A percentile compares a stretch with the other conserved stretches of the same genome.
phyloP scores from a whole-genome alignment of 306 rosid species.

The Sechiopsis laciniata region DNA sequence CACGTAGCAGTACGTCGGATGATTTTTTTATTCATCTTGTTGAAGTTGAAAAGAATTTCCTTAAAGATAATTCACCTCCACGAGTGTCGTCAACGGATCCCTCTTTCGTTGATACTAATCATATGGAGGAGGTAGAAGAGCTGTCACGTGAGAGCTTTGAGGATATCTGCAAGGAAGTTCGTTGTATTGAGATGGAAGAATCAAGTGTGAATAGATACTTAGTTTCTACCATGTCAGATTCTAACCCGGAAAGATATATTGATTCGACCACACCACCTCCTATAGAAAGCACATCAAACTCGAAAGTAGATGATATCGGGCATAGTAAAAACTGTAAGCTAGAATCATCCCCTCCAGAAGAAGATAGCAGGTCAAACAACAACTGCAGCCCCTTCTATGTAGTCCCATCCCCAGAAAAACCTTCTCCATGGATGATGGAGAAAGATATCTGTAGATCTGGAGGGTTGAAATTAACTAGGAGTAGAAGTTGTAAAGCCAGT shows the following conservation, averaged over 20 bases:
- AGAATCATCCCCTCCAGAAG: conserved; percentile 36
- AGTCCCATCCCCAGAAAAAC: conserved; percentile 42
- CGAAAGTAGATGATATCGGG: conserved; percentile 35
- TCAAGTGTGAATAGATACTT: conserved; percentile 28
- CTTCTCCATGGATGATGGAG: conserved; percentile 38
- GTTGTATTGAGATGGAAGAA: conserved; percentile 68
- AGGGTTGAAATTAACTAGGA: conserved; percentile 41
- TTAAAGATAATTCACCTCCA: conserved; percentile 38
- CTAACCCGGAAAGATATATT: conserved; percentile 36
- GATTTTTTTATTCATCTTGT: conserved; percentile 59
- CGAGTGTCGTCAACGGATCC: conserved; percentile 27
- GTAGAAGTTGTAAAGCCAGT: conserved; percentile 74
- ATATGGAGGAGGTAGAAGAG: conserved; percentile 42
- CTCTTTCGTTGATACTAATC: conserved; percentile 29
- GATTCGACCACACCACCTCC: conserved; percentile 51
- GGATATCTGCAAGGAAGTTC: conserved; percentile 67
- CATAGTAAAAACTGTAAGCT: conserved; percentile 30
- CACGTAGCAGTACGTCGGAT: conserved; percentile 51
- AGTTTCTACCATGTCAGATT: conserved; percentile 35
- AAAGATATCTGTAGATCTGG: conserved; percentile 31
- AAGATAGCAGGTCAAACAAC: conserved; percentile 30
- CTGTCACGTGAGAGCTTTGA: conserved; percentile 44
- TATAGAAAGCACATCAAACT: conserved; percentile 31
- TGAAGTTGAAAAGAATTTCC: conserved; percentile 51
- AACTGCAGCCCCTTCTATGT: conserved; percentile 29